Evolutionary conservation across 2,329 filamentous ascomycete species (phyloP), one percentile per base, ranked within the genome.

Genomic region (Ilyonectria sp.): DNA sequence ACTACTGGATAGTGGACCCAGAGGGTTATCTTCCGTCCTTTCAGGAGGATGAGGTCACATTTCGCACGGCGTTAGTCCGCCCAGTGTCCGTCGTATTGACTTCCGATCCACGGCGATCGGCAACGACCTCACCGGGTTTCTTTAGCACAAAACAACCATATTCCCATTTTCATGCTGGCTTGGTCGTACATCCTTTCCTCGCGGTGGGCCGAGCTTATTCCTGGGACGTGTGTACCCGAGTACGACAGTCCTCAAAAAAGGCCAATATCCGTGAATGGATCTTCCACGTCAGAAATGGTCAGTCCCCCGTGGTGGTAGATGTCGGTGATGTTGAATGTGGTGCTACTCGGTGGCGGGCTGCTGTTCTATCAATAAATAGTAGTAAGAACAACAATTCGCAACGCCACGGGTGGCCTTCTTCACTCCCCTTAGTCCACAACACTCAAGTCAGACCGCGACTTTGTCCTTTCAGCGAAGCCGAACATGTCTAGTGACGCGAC

Each of bases 141-240:
- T 21, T 21, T 3, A 21, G 21, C 21, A 21, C 21, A 21, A 21
- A 21, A 3, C 21, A 21, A 21, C 21, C 21, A 21, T 21, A 21
- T 21, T 21, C 21, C 21, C 21, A 63, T 78, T 17, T 71, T 79
- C 8, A 64, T 78, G 58, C 69, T 77, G 54, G 74, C 75, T 17
- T 77, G 76, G 74, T 69, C 75, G 8, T 77, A 79, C 53, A 71
- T 77, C 29, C 75, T 79, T 44, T 77, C 77, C 21, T 75, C 77
- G 40, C 64, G 74, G 67, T 79, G 75, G 76, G 75, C 75, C 6
- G 75, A 79, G 65, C 63, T 79, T 54, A 75, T 79, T 44, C 73
- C 75, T 19, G 72, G 68, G 37, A 73, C 72, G 23, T 60, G 64
- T 46, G 8, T 52, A 15, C 47, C 40, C 10, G 10, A 50, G 29